Conservation (phyloP, 2,329 filamentous ascomycete species). For the Cryphonectria carpinicola region DNA sequence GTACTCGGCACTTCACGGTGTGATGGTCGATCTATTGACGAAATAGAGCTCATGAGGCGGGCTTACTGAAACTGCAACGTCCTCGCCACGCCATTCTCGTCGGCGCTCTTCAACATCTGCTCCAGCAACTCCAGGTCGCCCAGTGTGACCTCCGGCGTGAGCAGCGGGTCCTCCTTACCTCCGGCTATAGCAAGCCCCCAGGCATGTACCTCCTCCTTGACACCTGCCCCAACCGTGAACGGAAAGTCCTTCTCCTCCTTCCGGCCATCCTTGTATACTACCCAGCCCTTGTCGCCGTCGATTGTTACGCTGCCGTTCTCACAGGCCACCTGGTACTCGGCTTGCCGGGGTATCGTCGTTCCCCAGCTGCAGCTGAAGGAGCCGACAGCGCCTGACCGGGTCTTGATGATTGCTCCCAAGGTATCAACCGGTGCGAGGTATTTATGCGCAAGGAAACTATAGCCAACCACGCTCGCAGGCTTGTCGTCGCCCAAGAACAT, state of each 20-base stretch:
- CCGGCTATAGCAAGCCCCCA: conserved; percentile 59
- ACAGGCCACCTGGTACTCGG: conserved; percentile 60
- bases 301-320: conserved; percentile 61
- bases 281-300: conserved; percentile 41
- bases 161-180: conserved; percentile 53
- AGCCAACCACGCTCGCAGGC: conserved; percentile 52
- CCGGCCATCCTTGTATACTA: conserved; percentile 27
- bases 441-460: conserved; percentile 54
- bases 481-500: conserved; percentile 56
- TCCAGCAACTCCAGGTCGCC: conserved; percentile 64
- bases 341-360: conserved; percentile 51
- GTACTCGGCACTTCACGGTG: not conserved
- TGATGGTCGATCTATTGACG: not conserved
- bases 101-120: conserved; percentile 53
- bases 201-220: conserved; percentile 62
- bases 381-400: conserved; percentile 58
- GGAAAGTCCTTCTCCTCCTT: conserved; percentile 35
- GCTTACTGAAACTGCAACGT: conserved; percentile 44
- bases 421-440: conserved; percentile 68
- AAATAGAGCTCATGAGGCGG: not conserved
- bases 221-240: conserved; percentile 44
- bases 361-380: conserved; percentile 63
- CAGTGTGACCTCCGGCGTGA: conserved; percentile 61
- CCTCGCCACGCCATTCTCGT: conserved; percentile 45
- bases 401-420: conserved; percentile 59